Base-by-base conservation (phyloP, 768 basidiomycete genomes). In the Cystofilobasidium ferigula region DNA sequence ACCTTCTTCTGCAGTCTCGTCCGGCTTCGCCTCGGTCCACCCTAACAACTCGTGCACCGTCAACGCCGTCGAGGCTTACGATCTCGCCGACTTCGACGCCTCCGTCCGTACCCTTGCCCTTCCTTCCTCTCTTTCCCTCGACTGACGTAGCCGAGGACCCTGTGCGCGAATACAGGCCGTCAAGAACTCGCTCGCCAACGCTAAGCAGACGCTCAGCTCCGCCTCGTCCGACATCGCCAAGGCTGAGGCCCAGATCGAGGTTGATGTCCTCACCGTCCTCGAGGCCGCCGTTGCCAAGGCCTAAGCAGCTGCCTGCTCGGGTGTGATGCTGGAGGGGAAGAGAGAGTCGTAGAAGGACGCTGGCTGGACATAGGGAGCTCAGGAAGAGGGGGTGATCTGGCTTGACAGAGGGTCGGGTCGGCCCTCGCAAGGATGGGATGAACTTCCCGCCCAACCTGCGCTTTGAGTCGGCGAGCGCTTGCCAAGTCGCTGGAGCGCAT, bases 11-110 rank as follows among this genome's bases (percentile, higher is more conserved):
- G n/a, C n/a, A 99, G 95, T 89, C 38, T 95, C 93, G 62, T 86
- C 90, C 65, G 95, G 95, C 62, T 97, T 99, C 76, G 93, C 95
- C 61, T 97, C 88, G 67, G 89, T 99, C 45, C 95, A 99, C 78
- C 90, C 91, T 40, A 91, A 93, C 79, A 99, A 97, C 82, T 86
- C 83, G 71, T 80, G 98, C 68, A 98, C 95, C 45, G 87, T 99
- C 76, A 99, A 98, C 79, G 91, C 87, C 66, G 86, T 99, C 54
- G 95, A 99, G 81, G 95, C 88, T 68, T 93, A 92, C 64, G 64
- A 66, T 48, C 32, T 66, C 26, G 48, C 58, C 64, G 59, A 66
- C 40, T 66, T 66, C 34, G 64, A 65, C 58, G 14, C 57, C 36
- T 51, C 64, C 57, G 64, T 65, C 36, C 64, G 64, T 65, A 93